phyloP scores from a whole-genome alignment of 495 filamentous ascomycete genomes.

The Podospora appendiculata region DNA sequence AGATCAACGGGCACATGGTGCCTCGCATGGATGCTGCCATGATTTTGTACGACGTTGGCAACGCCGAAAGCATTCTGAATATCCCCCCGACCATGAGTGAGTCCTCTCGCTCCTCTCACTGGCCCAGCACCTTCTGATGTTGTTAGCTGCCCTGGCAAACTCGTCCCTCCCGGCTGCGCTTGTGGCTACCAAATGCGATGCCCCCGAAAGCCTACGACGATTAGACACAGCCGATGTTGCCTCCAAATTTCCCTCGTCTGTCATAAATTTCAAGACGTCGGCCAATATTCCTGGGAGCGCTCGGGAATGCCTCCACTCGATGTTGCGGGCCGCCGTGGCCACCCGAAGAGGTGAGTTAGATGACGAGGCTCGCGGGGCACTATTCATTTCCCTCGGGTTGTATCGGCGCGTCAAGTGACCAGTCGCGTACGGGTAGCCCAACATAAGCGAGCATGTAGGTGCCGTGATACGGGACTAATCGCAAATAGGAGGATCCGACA shows the following conservation, averaged over 20 bases:
- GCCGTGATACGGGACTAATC: conserved; percentile 10
- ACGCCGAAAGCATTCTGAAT: conserved; percentile 58
- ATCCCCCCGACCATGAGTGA: conserved; percentile 66
- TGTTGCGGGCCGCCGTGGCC: conserved; percentile 61
- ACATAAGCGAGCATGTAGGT: background rate
- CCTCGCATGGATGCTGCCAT: conserved; percentile 77
- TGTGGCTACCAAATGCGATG: conserved; percentile 81
- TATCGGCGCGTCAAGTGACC: background rate
- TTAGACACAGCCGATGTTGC: conserved; percentile 55
- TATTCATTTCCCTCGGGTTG: background rate
- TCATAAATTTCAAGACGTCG: conserved; percentile 68
- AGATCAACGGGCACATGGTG: conserved; percentile 55
- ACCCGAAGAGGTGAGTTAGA: conserved; percentile 54
- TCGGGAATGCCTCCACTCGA: conserved; percentile 68
- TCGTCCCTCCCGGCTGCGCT: conserved; percentile 64
- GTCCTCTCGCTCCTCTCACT: conserved; percentile 22
- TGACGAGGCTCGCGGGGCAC: background rate
- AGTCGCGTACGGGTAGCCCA: background rate
- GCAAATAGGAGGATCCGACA: conserved; percentile 11
- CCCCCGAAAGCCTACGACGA: conserved; percentile 49
- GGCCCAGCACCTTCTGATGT: conserved; percentile 6
- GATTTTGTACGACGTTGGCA: conserved; percentile 78
- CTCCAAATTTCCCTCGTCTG: conserved; percentile 48
- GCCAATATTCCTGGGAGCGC: conserved; percentile 62
- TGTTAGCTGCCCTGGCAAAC: conserved; percentile 59